Base-by-base conservation (phyloP, 768 basidiomycete genomes). In the Russula foetens region DNA sequence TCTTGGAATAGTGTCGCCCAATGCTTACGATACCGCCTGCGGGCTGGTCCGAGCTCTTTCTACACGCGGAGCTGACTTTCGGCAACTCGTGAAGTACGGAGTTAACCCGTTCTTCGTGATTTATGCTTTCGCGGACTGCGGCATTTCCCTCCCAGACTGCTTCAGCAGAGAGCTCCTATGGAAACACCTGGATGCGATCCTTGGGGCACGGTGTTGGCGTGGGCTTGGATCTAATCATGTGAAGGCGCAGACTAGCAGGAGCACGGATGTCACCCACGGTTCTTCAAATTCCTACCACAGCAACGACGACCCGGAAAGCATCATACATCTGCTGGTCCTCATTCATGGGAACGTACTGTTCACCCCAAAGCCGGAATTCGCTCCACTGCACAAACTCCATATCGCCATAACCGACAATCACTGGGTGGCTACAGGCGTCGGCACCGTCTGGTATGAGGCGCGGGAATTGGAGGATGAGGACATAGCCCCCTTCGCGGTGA, bases 31-130 rank as follows among this genome's bases (percentile, higher is more conserved):
- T 9, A n/a, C 23, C 14, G 59, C 53, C n/a, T 15, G 44, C 47
- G 23, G 7, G 17, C n/a, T 60, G 9, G 3, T 60, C 5, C 24
- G 19, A 26, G 5, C 8, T 3, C 38, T 49, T 35, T 23, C 39
- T 7, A 8, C 3, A 0, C 14, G 9, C 9, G 9, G 15, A 8
- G 7, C 6, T 3, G 6, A 26, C 19, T 23, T 45, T 19, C 15
- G 17, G 1, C 23, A n/a, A 12, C 54, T 61, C 23, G 1, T 45
- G 8, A 4, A 29, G 4, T 5, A 3, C 6, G 14, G 35, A 4
- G 8, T 61, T 11, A 61, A 61, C 26, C 54, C 60, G 0, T 61
- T 61, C 26, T 61, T 61, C 33, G 7, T 56, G 15, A 54, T 61
- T 21, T 61, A 61, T 26, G 60, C 60, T 17, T 61, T 44, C 7